These are phyloP conservation scores for Phaffia australis DNA, from an alignment of 768 basidiomycete genomes.

Conservation along the genomic window DNA sequence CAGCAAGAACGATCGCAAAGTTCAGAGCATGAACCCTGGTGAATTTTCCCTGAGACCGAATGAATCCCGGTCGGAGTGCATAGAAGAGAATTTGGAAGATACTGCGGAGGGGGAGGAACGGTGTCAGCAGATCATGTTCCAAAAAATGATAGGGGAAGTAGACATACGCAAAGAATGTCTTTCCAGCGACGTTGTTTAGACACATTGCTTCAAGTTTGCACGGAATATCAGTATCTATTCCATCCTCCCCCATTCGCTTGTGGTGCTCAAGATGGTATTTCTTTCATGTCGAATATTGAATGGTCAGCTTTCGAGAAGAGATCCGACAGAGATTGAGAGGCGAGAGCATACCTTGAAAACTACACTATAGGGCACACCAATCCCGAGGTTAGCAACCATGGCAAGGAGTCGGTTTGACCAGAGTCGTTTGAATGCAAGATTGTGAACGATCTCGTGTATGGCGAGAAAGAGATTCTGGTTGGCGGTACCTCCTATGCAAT, in stretches of 20 bases:
- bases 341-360: constrained; percentile 66
- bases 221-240: constrained; percentile 90
- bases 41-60: constrained; percentile 60
- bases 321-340: neutral
- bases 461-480: constrained; percentile 98
- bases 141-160: neutral
- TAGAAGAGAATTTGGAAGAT: constrained; percentile 99
- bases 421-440: constrained; percentile 78
- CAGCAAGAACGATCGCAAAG: constrained; percentile 53
- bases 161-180: constrained; percentile 90
- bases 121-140: neutral
- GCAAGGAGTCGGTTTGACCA: constrained; percentile 75
- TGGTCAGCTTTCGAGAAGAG: neutral
- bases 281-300: constrained; percentile 38
- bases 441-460: constrained; percentile 98
- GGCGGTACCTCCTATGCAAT: constrained; percentile 79
- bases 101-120: constrained; percentile 40
- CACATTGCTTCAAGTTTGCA: constrained; percentile 70
- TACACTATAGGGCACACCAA: constrained; percentile 87
- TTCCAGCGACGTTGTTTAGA: constrained; percentile 90
- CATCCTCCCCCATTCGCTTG: constrained; percentile 89
- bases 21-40: constrained; percentile 81
- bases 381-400: constrained; percentile 82
- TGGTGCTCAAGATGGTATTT: constrained; percentile 94
- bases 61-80: constrained; percentile 85